Evolutionary conservation across 371 early-diverging fungal genomes (phyloP).

Genomic region (Saksenaea vasiformis): DNA sequence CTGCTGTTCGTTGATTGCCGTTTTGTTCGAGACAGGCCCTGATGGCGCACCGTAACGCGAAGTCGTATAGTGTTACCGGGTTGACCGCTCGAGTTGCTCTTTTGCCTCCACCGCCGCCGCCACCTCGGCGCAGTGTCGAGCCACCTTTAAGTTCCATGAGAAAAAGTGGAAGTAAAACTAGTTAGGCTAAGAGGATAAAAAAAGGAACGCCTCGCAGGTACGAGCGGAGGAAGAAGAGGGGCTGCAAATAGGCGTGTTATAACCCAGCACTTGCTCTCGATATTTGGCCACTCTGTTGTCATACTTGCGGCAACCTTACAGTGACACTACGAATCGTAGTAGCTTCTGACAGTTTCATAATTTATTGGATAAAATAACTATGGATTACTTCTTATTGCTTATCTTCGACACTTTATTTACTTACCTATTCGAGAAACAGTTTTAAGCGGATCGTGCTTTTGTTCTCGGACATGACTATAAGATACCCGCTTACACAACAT

Average conservation of each 20-base stretch:
- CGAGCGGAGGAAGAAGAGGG: not conserved
- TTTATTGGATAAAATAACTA: too few relatives aligned
- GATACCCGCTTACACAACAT: too few relatives aligned
- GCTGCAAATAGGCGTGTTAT: not conserved
- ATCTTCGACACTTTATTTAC: too few relatives aligned
- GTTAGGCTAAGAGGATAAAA: not conserved
- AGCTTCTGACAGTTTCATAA: too few relatives aligned
- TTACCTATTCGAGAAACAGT: too few relatives aligned
- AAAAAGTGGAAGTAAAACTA: not conserved
- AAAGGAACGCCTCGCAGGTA: slow-evolving; percentile 5
- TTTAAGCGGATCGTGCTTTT: too few relatives aligned
- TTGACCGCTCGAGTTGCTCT: slow-evolving; percentile 27
- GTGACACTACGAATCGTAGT: too few relatives aligned
- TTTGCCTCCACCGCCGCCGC: slow-evolving; percentile 26
- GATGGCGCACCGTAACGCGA: slow-evolving; percentile 42
- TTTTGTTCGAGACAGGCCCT: slow-evolving; percentile 35
- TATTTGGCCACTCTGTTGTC: not conserved
- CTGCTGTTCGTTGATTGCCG: slow-evolving; percentile 18
- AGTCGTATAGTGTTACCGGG: slow-evolving; percentile 37
- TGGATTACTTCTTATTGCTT: too few relatives aligned
- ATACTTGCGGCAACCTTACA: too few relatives aligned
- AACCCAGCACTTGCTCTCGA: not conserved
- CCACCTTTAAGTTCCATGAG: slow-evolving; percentile 12
- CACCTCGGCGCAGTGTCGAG: slow-evolving; percentile 28
- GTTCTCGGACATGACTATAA: too few relatives aligned